Evolutionary conservation across 1,284 basidiomycete species (phyloP), one percentile per base, ranked within the genome.

Genomic region (Thelephora terrestris): DNA sequence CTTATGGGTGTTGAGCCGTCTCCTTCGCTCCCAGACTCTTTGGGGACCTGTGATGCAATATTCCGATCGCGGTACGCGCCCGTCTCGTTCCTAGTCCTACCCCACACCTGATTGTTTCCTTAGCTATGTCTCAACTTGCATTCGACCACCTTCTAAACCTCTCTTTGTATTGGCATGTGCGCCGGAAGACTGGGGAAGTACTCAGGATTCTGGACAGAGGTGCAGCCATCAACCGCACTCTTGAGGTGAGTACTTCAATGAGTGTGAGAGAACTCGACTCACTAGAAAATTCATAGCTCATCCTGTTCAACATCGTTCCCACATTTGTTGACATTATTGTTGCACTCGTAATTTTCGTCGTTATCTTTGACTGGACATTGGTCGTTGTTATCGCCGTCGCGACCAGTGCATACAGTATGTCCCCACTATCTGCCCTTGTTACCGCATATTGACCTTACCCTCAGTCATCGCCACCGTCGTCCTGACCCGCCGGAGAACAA

Each of bases 1-100:
- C n/a, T n/a, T n/a, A n/a, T n/a, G n/a, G n/a, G n/a, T n/a, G n/a
- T n/a, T n/a, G n/a, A n/a, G n/a, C n/a, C n/a, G n/a, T 40, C 47
- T 49, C 42, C 51, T 52, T n/a, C n/a, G n/a, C 40, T 52, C 51
- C 6, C 50, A 85, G 81, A 65, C 70, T 39, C 69, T 88, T 10
- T 85, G 88, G 85, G 76, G 81, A 10, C 89, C 90, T 2, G 84
- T 94, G 24, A 86, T 91, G 78, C 89, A 91, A 67, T 89, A 82
- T 61, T 89, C 85, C 0, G 84, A 87, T 58, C 67, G 81, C 58
- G 76, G 76, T 75, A 54, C 24, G 71, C 51, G 25, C 29, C n/a
- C n/a, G n/a, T n/a, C n/a, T n/a, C n/a, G n/a, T n/a, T n/a, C n/a
- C n/a, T n/a, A n/a, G n/a, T n/a, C n/a, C n/a, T 16, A 49, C 29